Evolutionary conservation across 192 early-diverging fungal genomes (phyloP), one percentile per base, ranked within the genome.

Genomic region (Coemansia sp.): DNA sequence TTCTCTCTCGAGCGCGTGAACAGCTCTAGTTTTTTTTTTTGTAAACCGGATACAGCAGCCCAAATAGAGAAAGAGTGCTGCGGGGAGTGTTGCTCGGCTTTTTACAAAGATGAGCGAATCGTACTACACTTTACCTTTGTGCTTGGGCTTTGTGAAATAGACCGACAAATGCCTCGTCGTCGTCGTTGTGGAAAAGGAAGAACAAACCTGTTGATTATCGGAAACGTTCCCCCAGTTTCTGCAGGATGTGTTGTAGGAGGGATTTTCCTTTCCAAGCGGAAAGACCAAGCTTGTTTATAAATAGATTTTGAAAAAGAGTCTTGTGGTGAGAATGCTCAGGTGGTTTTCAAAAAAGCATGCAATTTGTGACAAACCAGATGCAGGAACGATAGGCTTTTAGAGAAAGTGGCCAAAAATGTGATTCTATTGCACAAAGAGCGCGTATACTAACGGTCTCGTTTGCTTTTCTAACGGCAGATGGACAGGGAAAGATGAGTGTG

Each of bases 341-440:
- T 40, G 37, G 15, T 13, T 40, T 40, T 13, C 43, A n/a, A 46
- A 46, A 16, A 46, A 46, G 13, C 10, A n/a, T n/a, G 18, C 26
- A 26, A 51, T 1, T 26, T 51, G 7, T 51, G 48, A 23, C 13
- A 51, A 26, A 26, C 48, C 25, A 12, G 48, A 26, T 51, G 48
- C 23, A 51, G 13, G 48, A 25, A 26, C 23, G 23, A 51, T 51
- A 51, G 48, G 48, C 23, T 49, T 51, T 51, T 51, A 51, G 1
- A 28, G 48, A 51, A 1, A 15, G 37, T 3, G 8, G 23, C 7
- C 48, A 10, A 51, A 20, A n/a, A 20, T 20, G 15, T 46, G 20
- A 51, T 51, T 8, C 4, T 51, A 51, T 51, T 51, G 48, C 48
- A 51, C 48, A 51, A 51, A 51, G 48, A 51, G 23, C 15, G 37